A percentile compares a stretch with the other conserved stretches of the same genome.
Evolutionary conservation across 345 rosid species (phyloP).

Genomic region (Populus alba): DNA sequence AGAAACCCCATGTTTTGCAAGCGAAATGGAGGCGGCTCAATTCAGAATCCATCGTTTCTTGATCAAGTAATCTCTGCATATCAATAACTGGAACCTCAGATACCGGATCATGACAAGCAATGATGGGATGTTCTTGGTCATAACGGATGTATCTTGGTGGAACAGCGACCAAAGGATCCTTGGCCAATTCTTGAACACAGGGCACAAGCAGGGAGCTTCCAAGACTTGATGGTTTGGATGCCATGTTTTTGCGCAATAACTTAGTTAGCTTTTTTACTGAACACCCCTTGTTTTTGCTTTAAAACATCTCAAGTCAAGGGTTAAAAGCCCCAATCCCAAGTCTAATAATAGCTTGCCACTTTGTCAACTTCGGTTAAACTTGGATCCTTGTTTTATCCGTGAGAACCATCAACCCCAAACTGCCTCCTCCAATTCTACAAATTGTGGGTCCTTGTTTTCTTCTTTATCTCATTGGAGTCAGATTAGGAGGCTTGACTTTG

Average conservation of each 20-base stretch:
- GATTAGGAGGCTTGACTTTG: too few species aligned
- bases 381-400: too few species aligned
- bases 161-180: not conserved
- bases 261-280: too few species aligned
- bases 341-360: too few species aligned
- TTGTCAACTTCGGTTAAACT: too few species aligned
- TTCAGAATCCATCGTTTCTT: not conserved
- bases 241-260: not conserved
- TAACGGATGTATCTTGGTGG: constrained; percentile 7
- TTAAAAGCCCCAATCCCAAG: too few species aligned
- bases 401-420: too few species aligned
- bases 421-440: too few species aligned
- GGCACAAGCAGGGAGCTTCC: constrained; percentile 13
- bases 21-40: constrained; percentile 1
- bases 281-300: too few species aligned
- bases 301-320: too few species aligned
- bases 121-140: not conserved
- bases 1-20: constrained; percentile 12
- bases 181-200: constrained; percentile 14
- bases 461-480: too few species aligned
- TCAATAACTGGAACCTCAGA: constrained; percentile 13
- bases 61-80: not conserved
- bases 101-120: not conserved
- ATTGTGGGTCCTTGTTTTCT: too few species aligned
- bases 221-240: not conserved